Evolutionary conservation across 495 filamentous ascomycete species (phyloP).

Genomic region (Podospora australis): DNA sequence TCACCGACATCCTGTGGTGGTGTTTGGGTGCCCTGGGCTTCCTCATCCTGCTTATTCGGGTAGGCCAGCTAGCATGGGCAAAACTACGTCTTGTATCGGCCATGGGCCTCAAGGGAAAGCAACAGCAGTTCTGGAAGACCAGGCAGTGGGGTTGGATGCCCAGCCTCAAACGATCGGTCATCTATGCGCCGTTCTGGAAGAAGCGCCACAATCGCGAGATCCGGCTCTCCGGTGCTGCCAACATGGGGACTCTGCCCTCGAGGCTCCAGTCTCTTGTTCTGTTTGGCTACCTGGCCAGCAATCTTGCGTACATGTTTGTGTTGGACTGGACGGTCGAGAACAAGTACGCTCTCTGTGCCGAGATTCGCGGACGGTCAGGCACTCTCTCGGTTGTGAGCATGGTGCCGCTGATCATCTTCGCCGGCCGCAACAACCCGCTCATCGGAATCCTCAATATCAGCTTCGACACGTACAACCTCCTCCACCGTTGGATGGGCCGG

Average conservation of each 20-base stretch:
- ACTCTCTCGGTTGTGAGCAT: conserved; percentile 80
- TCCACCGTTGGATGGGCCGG: conserved; percentile 93
- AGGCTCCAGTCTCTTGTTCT: conserved; percentile 75
- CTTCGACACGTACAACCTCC: conserved; percentile 93
- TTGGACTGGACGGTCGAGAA: conserved; percentile 51
- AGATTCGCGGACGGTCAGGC: conserved; percentile 76
- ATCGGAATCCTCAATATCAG: conserved; percentile 76
- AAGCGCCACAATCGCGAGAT: conserved; percentile 85
- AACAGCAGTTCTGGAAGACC: conserved; percentile 44
- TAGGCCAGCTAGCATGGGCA: conserved; percentile 37
- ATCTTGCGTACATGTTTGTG: conserved; percentile 56
- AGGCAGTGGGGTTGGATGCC: conserved; percentile 47
- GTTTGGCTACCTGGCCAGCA: conserved; percentile 55
- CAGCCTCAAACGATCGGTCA: conserved; percentile 65
- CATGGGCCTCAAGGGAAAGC: conserved; percentile 38
- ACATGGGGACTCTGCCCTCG: conserved; percentile 79
- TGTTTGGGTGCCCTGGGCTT: conserved; percentile 42
- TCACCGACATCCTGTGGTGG: conserved; percentile 44
- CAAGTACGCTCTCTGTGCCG: conserved; percentile 45
- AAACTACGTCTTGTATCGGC: conserved; percentile 43
- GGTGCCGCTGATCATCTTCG: conserved; percentile 84
- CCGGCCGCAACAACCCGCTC: conserved; percentile 88
- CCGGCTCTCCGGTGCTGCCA: conserved; percentile 65
- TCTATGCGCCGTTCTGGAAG: conserved; percentile 78
- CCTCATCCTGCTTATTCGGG: conserved; percentile 37